Conservation (phyloP, 306 rosid genomes). For the Calophaca sinica region DNA sequence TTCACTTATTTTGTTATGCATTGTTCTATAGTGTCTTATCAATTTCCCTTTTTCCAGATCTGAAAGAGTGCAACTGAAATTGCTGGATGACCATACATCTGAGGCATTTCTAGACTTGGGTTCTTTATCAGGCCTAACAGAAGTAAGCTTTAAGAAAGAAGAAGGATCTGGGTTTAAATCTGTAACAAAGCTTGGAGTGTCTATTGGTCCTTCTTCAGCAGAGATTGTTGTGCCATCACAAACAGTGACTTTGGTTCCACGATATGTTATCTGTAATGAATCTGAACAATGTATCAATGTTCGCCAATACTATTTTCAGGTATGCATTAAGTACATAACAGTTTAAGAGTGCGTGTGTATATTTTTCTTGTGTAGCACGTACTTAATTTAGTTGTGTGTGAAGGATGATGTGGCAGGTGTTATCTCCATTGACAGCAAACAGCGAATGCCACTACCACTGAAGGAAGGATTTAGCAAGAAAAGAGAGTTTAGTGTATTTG, state of each 20-base stretch:
- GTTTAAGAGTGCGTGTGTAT: constrained; percentile 4
- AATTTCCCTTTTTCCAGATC: constrained; percentile 59
- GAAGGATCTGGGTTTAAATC: constrained; percentile 67
- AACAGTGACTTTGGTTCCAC: constrained; percentile 81
- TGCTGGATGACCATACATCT: constrained; percentile 69
- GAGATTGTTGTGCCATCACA: constrained; percentile 80
- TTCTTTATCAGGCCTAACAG: constrained; percentile 90
- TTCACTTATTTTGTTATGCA: constrained; percentile 36
- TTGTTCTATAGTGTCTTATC: constrained; percentile 40
- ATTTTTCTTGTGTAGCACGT: constrained; percentile 12
- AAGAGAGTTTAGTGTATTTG: constrained; percentile 76
- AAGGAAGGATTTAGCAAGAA: constrained; percentile 64
- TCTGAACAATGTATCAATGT: constrained; percentile 67
- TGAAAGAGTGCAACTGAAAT: constrained; percentile 70
- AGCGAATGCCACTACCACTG: constrained; percentile 64
- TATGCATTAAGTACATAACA: constrained; percentile 42
- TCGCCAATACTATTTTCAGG: constrained; percentile 91
- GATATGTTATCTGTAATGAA: constrained; percentile 81
- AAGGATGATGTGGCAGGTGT: constrained; percentile 78
- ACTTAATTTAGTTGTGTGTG: constrained; percentile 42
- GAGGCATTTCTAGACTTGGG: constrained; percentile 79
- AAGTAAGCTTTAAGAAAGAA: constrained; percentile 71
- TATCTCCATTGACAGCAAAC: constrained; percentile 64
- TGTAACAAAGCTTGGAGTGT: constrained; percentile 79
- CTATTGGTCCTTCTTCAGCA: constrained; percentile 68